These are phyloP conservation scores for Penicillium roqueforti DNA, from an alignment of 495 filamentous ascomycete species.

Conservation along the genomic window DNA sequence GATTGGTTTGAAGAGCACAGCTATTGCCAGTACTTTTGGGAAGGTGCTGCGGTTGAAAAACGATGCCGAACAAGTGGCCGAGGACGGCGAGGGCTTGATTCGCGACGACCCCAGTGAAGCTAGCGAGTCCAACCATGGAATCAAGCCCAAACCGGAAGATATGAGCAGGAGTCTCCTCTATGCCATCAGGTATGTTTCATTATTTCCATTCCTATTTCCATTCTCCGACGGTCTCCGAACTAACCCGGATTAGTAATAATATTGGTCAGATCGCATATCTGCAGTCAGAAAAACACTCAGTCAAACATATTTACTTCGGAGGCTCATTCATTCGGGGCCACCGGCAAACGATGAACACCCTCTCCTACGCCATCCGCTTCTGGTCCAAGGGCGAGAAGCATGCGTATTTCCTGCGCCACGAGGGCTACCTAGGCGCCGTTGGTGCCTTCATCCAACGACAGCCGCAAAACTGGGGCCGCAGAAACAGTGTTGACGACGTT, in stretches of 20 bases:
- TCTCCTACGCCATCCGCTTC: conserved; percentile 93
- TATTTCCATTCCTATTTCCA: background rate
- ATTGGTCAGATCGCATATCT: conserved; percentile 97
- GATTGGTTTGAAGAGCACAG: conserved; percentile 88
- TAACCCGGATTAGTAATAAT: conserved; percentile 68
- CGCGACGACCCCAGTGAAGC: conserved; percentile 44
- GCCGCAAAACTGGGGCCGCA: conserved; percentile 84
- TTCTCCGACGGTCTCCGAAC: background rate
- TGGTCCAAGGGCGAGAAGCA: conserved; percentile 94
- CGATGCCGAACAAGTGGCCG: conserved; percentile 67
- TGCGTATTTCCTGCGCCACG: conserved; percentile 92
- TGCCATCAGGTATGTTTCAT: conserved; percentile 58
- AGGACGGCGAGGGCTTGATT: conserved; percentile 63
- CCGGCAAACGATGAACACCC: conserved; percentile 93
- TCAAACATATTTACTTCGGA: conserved; percentile 94
- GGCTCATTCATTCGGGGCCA: conserved; percentile 96
- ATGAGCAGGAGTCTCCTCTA: conserved; percentile 73
- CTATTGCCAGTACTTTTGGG: conserved; percentile 93
- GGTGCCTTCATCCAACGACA: conserved; percentile 91
- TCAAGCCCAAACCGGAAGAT: conserved; percentile 57
- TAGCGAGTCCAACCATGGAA: conserved; percentile 22
- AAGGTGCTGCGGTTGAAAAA: conserved; percentile 90
- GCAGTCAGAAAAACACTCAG: conserved; percentile 84
- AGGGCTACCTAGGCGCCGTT: conserved; percentile 94
- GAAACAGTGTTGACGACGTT: conserved; percentile 63